These are phyloP conservation scores for Vaccinium darrowii DNA, from an alignment of 148 eudicot genomes.

Conservation along the genomic window DNA sequence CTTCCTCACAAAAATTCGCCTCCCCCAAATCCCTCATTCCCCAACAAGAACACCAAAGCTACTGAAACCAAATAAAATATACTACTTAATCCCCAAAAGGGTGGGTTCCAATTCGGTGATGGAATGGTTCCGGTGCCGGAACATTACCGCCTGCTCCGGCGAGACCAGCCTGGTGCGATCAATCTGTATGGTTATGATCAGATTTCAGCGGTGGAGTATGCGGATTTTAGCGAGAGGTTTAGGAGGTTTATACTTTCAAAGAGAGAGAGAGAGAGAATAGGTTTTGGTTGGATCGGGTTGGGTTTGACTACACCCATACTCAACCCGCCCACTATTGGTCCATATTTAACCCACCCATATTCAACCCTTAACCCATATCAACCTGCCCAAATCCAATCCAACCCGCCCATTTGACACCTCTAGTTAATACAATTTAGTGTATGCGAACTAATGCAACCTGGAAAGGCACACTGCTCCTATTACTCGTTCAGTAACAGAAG, in stretches of 20 bases:
- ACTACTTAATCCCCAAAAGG: background rate
- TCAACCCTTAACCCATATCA: too few species aligned
- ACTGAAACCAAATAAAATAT: background rate
- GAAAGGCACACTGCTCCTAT: too few species aligned
- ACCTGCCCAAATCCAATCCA: too few species aligned
- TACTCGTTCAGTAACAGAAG: too few species aligned
- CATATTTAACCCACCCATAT: too few species aligned
- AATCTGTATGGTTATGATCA: background rate
- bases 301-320: too few species aligned
- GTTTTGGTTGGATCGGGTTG: too few species aligned
- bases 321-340: too few species aligned
- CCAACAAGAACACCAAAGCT: background rate
- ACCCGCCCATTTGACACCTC: too few species aligned
- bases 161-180: slow-evolving; percentile 11
- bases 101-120: slow-evolving; percentile 14
- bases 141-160: slow-evolving; percentile 26
- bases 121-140: slow-evolving; percentile 24
- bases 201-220: background rate
- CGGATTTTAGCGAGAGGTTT: slow-evolving; percentile 21
- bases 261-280: slow-evolving; percentile 28
- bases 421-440: background rate
- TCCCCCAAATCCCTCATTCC: background rate
- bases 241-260: background rate
- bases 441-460: background rate
- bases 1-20: too few species aligned